These are phyloP conservation scores for Avena sativa DNA, from an alignment of 176 grass and related monocot species.

Conservation along the genomic window DNA sequence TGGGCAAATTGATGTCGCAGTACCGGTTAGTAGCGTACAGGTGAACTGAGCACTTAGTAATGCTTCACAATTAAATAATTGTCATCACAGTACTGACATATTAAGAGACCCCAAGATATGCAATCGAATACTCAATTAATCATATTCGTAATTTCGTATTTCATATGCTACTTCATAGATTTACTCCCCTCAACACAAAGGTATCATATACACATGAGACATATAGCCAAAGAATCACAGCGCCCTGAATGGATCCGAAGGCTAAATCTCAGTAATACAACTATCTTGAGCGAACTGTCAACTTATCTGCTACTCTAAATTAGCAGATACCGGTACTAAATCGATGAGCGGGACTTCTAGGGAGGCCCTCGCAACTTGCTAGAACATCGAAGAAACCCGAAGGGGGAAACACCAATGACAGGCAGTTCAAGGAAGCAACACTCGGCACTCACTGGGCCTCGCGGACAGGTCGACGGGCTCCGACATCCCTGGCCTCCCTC, in stretches of 20 bases:
- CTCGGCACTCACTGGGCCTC: conserved; percentile 62
- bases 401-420: background rate
- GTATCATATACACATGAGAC: background rate
- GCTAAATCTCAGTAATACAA: background rate
- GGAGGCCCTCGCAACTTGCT: conserved; percentile 8
- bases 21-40: background rate
- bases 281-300: background rate
- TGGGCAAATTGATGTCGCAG: background rate
- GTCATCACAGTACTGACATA: background rate
- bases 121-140: background rate
- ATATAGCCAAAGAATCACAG: background rate
- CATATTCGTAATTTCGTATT: background rate
- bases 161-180: background rate
- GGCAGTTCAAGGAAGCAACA: conserved; percentile 20
- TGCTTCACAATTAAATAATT: conserved; percentile 14
- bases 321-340: background rate
- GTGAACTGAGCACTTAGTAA: background rate
- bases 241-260: background rate
- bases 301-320: background rate
- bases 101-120: background rate
- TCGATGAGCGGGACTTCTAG: background rate
- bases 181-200: background rate
- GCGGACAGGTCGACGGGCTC: conserved; percentile 48
- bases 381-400: background rate
- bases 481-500: conserved; percentile 53